phyloP scores from a whole-genome alignment of 371 early-diverging fungal genomes.

The Haplosporangium sp. region DNA sequence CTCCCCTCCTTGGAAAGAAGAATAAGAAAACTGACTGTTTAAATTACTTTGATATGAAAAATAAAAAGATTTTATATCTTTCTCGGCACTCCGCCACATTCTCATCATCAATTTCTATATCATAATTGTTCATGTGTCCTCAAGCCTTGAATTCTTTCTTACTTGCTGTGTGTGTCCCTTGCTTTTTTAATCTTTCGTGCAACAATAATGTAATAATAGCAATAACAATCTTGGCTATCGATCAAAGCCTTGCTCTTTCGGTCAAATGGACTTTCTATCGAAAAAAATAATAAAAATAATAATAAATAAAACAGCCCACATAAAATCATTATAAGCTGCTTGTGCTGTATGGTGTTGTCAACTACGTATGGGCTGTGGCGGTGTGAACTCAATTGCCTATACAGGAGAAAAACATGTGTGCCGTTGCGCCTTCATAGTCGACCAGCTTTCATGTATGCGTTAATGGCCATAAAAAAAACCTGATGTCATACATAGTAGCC shows the following conservation, averaged over 20 bases:
- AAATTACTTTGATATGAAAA: too few relatives aligned
- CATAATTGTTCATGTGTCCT: too few relatives aligned
- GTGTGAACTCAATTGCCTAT: slow-evolving; percentile 8
- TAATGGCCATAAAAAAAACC: too few relatives aligned
- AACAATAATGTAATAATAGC: background rate
- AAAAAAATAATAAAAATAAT: slow-evolving; percentile 1
- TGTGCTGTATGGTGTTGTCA: background rate
- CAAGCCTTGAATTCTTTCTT: too few relatives aligned
- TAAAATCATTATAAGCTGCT: background rate
- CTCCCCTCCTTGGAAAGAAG: too few relatives aligned
- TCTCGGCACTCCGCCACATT: too few relatives aligned
- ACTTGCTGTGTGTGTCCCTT: background rate
- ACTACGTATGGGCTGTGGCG: slow-evolving; percentile 17
- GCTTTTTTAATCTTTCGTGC: slow-evolving; percentile 8
- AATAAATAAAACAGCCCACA: background rate
- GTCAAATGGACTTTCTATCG: slow-evolving; percentile 10
- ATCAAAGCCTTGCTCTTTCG: slow-evolving; percentile 22
- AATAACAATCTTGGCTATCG: too few relatives aligned
- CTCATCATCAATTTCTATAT: too few relatives aligned
- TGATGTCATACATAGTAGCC: background rate
- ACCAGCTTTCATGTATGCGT: too few relatives aligned
- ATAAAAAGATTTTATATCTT: too few relatives aligned
- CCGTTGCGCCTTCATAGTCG: slow-evolving; percentile 2
- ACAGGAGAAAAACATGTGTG: background rate
- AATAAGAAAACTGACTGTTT: too few relatives aligned